phyloP scores from a whole-genome alignment of 257 asterid genomes.

The Jacaranda copaia region DNA sequence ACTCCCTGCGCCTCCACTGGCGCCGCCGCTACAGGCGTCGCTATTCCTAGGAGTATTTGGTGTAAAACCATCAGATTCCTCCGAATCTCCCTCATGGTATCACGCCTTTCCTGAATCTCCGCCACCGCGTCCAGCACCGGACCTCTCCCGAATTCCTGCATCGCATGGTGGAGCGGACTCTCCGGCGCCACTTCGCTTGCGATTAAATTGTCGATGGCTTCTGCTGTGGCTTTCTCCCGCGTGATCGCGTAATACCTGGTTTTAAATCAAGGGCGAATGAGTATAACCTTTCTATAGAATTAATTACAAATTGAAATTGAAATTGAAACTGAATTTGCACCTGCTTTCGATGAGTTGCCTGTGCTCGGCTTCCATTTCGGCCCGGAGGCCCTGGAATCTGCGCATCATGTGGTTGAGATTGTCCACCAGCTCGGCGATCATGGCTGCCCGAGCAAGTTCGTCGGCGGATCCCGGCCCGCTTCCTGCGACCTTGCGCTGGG shows the following conservation, averaged over 20 bases:
- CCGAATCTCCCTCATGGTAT: slow-evolving; percentile 53
- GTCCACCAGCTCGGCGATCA: slow-evolving; percentile 46
- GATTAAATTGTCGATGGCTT: slow-evolving; percentile 51
- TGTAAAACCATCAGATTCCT: slow-evolving; percentile 49
- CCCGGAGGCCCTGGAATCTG: slow-evolving; percentile 47
- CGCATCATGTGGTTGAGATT: slow-evolving; percentile 45
- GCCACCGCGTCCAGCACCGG: slow-evolving; percentile 50
- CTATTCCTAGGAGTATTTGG: slow-evolving; percentile 55
- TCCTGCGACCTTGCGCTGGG: slow-evolving; percentile 42
- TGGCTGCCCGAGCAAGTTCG: slow-evolving; percentile 44
- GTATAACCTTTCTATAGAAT: too few species aligned
- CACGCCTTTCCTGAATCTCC: slow-evolving; percentile 61
- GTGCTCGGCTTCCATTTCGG: slow-evolving; percentile 47
- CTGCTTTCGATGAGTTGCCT: slow-evolving; percentile 53
- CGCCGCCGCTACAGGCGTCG: slow-evolving; percentile 42
- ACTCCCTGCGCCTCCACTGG: slow-evolving; percentile 25
- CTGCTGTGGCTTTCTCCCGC: slow-evolving; percentile 56
- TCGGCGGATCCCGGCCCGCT: slow-evolving; percentile 37
- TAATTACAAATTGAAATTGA: too few species aligned
- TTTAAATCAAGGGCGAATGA: neutral
- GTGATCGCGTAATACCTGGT: slow-evolving; percentile 46
- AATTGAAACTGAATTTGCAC: slow-evolving; percentile 8
- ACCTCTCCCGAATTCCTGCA: slow-evolving; percentile 43
- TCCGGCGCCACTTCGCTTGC: slow-evolving; percentile 39
- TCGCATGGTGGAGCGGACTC: slow-evolving; percentile 48